Percentiles rank a stretch among this genome's conserved stretches.
phyloP scores from a whole-genome alignment of 2,329 filamentous ascomycete species.

The Aspergillus tubingensis region DNA sequence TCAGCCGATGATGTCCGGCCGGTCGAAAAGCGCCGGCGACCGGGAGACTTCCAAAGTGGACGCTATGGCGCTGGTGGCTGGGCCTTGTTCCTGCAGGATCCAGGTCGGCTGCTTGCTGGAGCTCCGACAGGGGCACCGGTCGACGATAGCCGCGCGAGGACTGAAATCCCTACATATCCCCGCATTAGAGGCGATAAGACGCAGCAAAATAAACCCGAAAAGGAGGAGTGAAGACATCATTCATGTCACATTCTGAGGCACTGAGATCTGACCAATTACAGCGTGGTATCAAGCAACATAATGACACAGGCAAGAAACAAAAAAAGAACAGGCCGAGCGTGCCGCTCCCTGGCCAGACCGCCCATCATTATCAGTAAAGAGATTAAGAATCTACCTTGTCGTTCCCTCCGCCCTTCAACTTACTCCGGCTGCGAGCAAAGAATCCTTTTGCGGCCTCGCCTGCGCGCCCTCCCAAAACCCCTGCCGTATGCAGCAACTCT shows the following conservation, averaged over 20 bases:
- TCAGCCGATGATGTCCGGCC: slow-evolving; percentile 12
- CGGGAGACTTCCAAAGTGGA: slow-evolving; percentile 27
- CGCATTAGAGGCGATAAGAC: slow-evolving; percentile 31
- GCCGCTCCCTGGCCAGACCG: not conserved
- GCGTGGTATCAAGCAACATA: slow-evolving; percentile 31
- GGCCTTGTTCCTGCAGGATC: slow-evolving; percentile 10
- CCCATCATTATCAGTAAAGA: slow-evolving; percentile 31
- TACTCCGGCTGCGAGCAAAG: slow-evolving; percentile 86
- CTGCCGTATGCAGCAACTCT: slow-evolving; percentile 81
- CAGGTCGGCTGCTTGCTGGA: slow-evolving; percentile 22
- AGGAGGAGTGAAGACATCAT: slow-evolving; percentile 13
- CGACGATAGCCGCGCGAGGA: slow-evolving; percentile 30
- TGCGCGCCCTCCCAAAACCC: slow-evolving; percentile 67
- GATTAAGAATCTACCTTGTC: slow-evolving; percentile 85
- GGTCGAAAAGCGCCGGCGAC: slow-evolving; percentile 11
- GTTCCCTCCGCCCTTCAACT: slow-evolving; percentile 65
- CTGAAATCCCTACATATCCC: slow-evolving; percentile 37
- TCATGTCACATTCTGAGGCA: slow-evolving; percentile 20
- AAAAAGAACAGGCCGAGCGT: not conserved
- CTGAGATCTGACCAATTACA: slow-evolving; percentile 30
- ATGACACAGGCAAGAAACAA: slow-evolving; percentile 8
- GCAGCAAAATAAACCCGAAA: slow-evolving; percentile 1
- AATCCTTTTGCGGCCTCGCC: slow-evolving; percentile 85
- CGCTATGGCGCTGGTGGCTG: slow-evolving; percentile 23
- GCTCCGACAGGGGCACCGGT: slow-evolving; percentile 25